Conservation (phyloP, 345 rosid species). For the Citrus unshiu region DNA sequence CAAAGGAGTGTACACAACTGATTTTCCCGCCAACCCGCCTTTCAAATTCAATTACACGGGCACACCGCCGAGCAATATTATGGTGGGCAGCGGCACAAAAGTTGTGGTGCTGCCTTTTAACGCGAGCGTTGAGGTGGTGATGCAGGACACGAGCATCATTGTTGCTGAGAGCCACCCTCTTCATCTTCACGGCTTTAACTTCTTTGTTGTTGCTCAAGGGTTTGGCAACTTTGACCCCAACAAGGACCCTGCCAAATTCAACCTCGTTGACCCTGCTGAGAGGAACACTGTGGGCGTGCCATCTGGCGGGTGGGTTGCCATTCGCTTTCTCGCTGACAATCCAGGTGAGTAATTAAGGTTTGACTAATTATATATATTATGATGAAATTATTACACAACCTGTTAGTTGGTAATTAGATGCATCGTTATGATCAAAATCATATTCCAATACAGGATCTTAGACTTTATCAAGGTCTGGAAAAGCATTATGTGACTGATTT, state of each 20-base stretch:
- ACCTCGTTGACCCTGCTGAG: conserved; percentile 48
- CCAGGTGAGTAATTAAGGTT: conserved; percentile 26
- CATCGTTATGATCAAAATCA: no score
- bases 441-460: no score
- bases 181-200: conserved; percentile 54
- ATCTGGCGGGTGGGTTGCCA: conserved; percentile 59
- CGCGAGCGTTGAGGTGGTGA: conserved; percentile 44
- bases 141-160: conserved; percentile 52
- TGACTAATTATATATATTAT: no score
- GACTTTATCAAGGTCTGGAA: no score
- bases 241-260: conserved; percentile 47
- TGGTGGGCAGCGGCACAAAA: conserved; percentile 41
- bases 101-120: conserved; percentile 35
- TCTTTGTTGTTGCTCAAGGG: conserved; percentile 47
- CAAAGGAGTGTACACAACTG: conserved; percentile 39
- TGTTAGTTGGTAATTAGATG: no score
- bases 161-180: conserved; percentile 52
- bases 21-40: conserved; percentile 44
- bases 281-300: conserved; percentile 49
- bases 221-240: conserved; percentile 41
- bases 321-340: conserved; percentile 46
- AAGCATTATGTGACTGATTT: no score
- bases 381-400: no score
- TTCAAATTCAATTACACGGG: conserved; percentile 56
- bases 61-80: conserved; percentile 32